phyloP scores from a whole-genome alignment of 2,329 filamentous ascomycete species.

The Ophiostoma angusticollis region DNA sequence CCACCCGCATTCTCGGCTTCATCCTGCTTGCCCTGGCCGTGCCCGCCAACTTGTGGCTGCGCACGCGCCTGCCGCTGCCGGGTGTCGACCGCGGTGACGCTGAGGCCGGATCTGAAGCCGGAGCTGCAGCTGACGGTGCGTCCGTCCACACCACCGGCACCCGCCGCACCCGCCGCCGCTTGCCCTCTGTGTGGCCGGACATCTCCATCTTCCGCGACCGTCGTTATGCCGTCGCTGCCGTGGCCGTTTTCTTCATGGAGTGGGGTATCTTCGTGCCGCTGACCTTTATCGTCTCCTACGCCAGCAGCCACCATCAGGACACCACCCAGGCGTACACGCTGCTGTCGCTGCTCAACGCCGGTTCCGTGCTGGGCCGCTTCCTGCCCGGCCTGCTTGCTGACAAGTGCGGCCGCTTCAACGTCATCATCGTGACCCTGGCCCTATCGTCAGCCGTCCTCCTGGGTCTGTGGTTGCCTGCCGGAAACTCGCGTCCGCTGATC shows the following conservation, averaged over 20 bases:
- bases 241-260: conserved; percentile 57
- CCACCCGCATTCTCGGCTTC: conserved; percentile 35
- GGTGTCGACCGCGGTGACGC: conserved; percentile 27
- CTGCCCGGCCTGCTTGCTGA: conserved; percentile 67
- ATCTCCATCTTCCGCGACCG: conserved; percentile 47
- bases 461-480: conserved; percentile 58
- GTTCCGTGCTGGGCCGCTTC: conserved; percentile 63
- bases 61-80: conserved; percentile 37
- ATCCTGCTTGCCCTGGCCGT: conserved; percentile 34
- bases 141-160: conserved; percentile 41
- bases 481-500: conserved; percentile 40
- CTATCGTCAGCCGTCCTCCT: conserved; percentile 42
- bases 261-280: conserved; percentile 62
- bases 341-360: conserved; percentile 69
- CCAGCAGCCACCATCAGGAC: conserved; percentile 46
- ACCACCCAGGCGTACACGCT: conserved; percentile 56
- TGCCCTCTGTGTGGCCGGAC: conserved; percentile 38
- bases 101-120: conserved; percentile 11
- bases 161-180: neutral
- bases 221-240: conserved; percentile 46
- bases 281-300: conserved; percentile 64
- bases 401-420: conserved; percentile 66
- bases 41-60: conserved; percentile 34
- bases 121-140: neutral
- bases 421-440: conserved; percentile 55